phyloP scores from a whole-genome alignment of 495 filamentous ascomycete species.

The Beverwykella pulmonaria region DNA sequence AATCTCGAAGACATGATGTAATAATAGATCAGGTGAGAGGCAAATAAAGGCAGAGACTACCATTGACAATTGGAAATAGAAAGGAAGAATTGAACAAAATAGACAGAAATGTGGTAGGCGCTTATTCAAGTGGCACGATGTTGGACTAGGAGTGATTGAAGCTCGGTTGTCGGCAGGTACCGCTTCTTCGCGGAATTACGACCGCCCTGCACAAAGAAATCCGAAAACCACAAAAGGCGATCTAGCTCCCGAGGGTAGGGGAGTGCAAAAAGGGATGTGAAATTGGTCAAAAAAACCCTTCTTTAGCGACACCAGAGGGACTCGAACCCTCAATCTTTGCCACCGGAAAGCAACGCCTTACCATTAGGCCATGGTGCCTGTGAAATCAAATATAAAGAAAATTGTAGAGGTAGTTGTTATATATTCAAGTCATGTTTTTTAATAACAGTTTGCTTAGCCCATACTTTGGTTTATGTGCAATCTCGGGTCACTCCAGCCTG shows the following conservation, averaged over 20 bases:
- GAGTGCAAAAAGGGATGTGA: neutral
- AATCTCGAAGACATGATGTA: too few species aligned
- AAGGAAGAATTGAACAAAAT: too few species aligned
- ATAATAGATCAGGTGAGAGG: too few species aligned
- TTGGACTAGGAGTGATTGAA: neutral
- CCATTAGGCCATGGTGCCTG: slow-evolving; percentile 50
- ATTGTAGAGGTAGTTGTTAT: neutral
- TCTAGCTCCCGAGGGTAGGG: neutral
- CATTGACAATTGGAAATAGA: too few species aligned
- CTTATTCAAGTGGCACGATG: neutral
- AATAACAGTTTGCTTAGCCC: too few species aligned
- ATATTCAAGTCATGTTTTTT: neutral
- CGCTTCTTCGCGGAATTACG: slow-evolving; percentile 1
- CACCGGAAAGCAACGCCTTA: slow-evolving; percentile 52
- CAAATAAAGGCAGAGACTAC: too few species aligned
- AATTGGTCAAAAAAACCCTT: slow-evolving; percentile 14
- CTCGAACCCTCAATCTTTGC: slow-evolving; percentile 52
- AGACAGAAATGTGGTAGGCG: too few species aligned
- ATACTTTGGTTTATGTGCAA: too few species aligned
- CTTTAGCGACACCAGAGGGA: slow-evolving; percentile 40
- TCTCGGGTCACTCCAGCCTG: too few species aligned
- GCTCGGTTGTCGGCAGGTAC: neutral
- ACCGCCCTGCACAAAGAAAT: neutral
- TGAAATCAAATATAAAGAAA: neutral
- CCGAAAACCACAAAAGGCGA: neutral